Evolutionary conservation across 2,329 filamentous ascomycete genomes (phyloP), one percentile per base, ranked within the genome.

Genomic region (Pestalotiopsis sp.): DNA sequence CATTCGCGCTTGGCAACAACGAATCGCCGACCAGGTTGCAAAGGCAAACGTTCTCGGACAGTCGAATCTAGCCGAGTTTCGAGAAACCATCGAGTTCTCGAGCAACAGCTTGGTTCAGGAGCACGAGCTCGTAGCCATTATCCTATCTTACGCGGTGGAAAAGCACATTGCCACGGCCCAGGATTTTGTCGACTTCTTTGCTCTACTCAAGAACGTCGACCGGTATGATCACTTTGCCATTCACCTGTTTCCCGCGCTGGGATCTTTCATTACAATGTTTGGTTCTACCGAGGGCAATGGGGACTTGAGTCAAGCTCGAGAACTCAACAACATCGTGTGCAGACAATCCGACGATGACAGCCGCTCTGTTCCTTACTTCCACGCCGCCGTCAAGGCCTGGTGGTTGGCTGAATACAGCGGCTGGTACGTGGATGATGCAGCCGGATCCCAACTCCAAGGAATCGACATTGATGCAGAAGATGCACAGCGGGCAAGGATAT

Each of bases 321-420:
- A 89, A 52, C 81, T 98, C 1, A 90, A 97, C 76, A 81, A 86
- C 14, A 84, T 89, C 45, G 85, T 98, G 25, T 89, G 91, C 72
- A 86, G 88, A 49, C 86, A 88, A 20, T 83, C 88, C 61, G 92
- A 94, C 64, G 89, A 90, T 69, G 84, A 91, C 57, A 82, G 86
- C 17, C 97, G 94, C 93, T 85, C 87, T 25, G 79, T 97, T 52
- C 85, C 91, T 17, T 92, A 91, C 73, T 86, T 98, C 13, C 92
- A 95, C 74, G 93, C 95, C 61, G 92, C 94, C 3, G 87, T 95
- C 13, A 87, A 89, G 67, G 89, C 92, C 4, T 94, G 93, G 87
- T 99, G 96, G 96, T 87, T 98, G 61, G 91, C 94, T 39, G 94
- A 98, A 76, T 98, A 98, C 81, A 96, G 93, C 73, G 94, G 94